Base-by-base conservation (phyloP, 805 yeast species). In the Candida jianshihensis region DNA sequence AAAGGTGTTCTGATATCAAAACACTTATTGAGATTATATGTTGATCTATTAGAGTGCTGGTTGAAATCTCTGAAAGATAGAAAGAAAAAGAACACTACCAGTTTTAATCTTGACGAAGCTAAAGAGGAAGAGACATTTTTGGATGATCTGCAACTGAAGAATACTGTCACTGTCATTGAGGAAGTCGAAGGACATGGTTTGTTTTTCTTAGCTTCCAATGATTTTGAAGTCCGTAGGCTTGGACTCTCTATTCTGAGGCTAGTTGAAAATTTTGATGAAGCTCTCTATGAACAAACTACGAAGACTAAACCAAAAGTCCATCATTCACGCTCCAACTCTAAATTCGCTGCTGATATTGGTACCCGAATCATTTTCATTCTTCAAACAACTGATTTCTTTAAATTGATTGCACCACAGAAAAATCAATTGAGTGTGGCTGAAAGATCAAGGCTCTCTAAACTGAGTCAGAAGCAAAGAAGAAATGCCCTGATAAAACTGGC, bases 171-270 rank as follows among this genome's bases (percentile, higher is more conserved):
- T 0, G 81, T 84, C 1, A 80, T 92, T 32, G 97, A 92, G 57
- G 97, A 90, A 43, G 85, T 90, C 9, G 98, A 92, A 59, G 97
- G 98, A 1, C 86, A 89, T 53, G 99, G 96, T 0, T 60, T 92
- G 21, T 92, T 86, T 51, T 90, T 94, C 52, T 63, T 92, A 17
- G 85, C 96, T 49, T 85, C 96, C 1, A 94, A 88, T 47, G 96
- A 88, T 53, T 70, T 81, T 30, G 67, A 73, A 18, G 72, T 86
- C 11, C 67, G 99, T 36, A 78, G 76, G 40, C 61, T 79, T 32
- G 97, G 95, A 1, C 66, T 89, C 2, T 70, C 81, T 6, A 79
- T 94, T 8, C 59, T 92, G 39, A 71, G 78, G 48, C 66, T 89
- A 15, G 83, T 86, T 2, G 87, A 86, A n/a, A 83, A 77, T 40